phyloP scores from a whole-genome alignment of 345 rosid species.

The Cardamine occulta region DNA sequence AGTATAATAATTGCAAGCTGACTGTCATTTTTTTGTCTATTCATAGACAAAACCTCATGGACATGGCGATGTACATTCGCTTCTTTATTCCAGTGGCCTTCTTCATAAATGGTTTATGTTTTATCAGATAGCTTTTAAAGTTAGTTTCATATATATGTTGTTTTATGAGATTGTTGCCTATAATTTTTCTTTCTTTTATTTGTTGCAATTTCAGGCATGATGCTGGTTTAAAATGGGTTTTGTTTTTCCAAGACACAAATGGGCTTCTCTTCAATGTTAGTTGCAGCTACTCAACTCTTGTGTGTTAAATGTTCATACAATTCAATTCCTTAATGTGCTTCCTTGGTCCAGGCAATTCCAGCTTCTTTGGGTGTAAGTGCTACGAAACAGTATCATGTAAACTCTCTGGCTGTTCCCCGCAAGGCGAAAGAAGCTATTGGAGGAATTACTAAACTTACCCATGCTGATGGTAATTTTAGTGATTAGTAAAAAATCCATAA shows the following conservation, averaged over 20 bases:
- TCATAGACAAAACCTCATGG: constrained; percentile 96
- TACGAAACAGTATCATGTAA: constrained; percentile 80
- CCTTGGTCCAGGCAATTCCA: constrained; percentile 77
- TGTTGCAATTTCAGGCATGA: constrained; percentile 59
- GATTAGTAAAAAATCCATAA: background rate
- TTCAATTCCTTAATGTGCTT: background rate
- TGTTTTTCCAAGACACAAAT: constrained; percentile 98
- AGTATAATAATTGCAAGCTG: constrained; percentile 5
- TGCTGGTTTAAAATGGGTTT: constrained; percentile 82
- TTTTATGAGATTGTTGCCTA: background rate
- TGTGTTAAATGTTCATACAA: constrained; percentile 17
- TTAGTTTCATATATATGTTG: background rate
- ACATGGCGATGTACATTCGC: constrained; percentile 95
- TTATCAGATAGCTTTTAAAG: background rate
- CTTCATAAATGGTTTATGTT: constrained; percentile 65
- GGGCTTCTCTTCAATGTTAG: constrained; percentile 95
- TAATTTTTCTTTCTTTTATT: background rate
- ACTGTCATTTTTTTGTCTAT: constrained; percentile 32
- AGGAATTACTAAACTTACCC: constrained; percentile 90
- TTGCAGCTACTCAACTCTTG: constrained; percentile 16
- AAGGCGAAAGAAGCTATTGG: constrained; percentile 99
- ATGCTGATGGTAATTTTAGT: constrained; percentile 68
- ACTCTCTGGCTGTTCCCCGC: constrained; percentile 97
- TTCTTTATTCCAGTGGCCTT: constrained; percentile 87
- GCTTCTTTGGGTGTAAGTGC: constrained; percentile 93